Percentiles rank a stretch among this genome's conserved stretches.
Conservation (phyloP, 768 basidiomycete species). For the Hortiboletus flavorubellus region DNA sequence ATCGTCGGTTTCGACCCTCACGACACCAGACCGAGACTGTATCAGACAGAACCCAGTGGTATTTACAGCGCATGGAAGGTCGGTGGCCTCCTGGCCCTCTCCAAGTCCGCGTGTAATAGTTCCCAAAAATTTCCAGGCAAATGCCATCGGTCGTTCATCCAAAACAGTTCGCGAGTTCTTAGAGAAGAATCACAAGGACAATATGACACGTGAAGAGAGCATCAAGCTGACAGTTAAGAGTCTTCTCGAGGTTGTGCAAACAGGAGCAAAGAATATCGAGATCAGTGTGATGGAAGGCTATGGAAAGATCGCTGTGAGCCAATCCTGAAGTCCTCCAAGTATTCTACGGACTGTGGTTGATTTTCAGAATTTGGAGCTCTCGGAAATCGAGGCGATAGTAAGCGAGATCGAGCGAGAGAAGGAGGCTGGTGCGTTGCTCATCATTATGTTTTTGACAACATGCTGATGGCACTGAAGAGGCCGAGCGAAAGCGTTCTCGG, state of each 20-base stretch:
- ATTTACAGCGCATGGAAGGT: slow-evolving; percentile 99
- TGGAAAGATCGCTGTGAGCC: slow-evolving; percentile 81
- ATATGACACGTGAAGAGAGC: slow-evolving; percentile 81
- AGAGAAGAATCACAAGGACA: slow-evolving; percentile 96
- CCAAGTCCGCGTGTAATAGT: neutral
- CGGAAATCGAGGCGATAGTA: slow-evolving; percentile 91
- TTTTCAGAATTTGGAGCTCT: slow-evolving; percentile 72
- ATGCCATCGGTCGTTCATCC: slow-evolving; percentile 95
- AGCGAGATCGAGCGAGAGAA: slow-evolving; percentile 95
- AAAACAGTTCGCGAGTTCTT: slow-evolving; percentile 98
- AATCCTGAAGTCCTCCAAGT: neutral
- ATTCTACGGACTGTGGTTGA: neutral
- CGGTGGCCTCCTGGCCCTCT: neutral
- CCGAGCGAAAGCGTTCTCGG: slow-evolving; percentile 88
- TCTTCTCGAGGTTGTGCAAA: slow-evolving; percentile 96
- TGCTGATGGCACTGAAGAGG: slow-evolving; percentile 53
- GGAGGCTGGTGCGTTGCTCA: slow-evolving; percentile 67
- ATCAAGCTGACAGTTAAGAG: slow-evolving; percentile 96
- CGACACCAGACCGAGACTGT: slow-evolving; percentile 82
- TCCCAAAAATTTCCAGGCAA: slow-evolving; percentile 57
- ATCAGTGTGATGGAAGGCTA: slow-evolving; percentile 97
- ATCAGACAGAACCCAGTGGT: slow-evolving; percentile 96
- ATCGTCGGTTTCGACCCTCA: slow-evolving; percentile 97
- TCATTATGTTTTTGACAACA: neutral
- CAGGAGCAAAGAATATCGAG: slow-evolving; percentile 99